Conservation (phyloP, 176 grass and related monocot genomes). For the Eleusine coracana region DNA sequence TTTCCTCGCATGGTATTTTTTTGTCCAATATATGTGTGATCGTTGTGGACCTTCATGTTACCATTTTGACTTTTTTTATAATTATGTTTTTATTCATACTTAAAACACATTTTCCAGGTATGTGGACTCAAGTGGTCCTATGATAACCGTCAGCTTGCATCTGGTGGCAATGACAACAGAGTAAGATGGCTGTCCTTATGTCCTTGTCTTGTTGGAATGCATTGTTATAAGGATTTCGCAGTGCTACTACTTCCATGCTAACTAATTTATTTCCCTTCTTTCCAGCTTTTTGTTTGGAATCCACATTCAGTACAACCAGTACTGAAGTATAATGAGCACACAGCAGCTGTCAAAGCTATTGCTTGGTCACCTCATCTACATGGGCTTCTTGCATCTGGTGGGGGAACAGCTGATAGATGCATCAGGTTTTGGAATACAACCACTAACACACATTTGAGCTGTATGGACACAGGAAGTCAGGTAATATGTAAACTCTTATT, state of each 20-base stretch:
- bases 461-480: slow-evolving; percentile 95
- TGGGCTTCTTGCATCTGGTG: slow-evolving; percentile 94
- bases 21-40: slow-evolving; percentile 1
- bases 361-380: slow-evolving; percentile 98
- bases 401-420: slow-evolving; percentile 96
- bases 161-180: slow-evolving; percentile 92
- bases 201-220: slow-evolving; percentile 27
- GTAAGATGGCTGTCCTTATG: slow-evolving; percentile 48
- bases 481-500: slow-evolving; percentile 45
- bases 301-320: slow-evolving; percentile 86
- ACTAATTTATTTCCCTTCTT: slow-evolving; percentile 7
- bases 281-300: slow-evolving; percentile 98
- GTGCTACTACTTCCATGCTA: not conserved
- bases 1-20: not conserved
- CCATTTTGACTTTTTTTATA: not conserved
- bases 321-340: slow-evolving; percentile 91
- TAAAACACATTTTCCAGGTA: slow-evolving; percentile 51
- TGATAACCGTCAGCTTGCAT: slow-evolving; percentile 92
- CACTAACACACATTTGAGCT: slow-evolving; percentile 82
- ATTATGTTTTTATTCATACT: not conserved
- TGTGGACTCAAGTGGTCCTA: slow-evolving; percentile 98
- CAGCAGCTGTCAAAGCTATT: slow-evolving; percentile 98
- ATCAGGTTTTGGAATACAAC: slow-evolving; percentile 98
- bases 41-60: not conserved
- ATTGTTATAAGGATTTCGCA: not conserved